Percentiles rank a stretch among this genome's conserved stretches.
Conservation (phyloP, 176 grass and related monocot genomes). For the Luzula sylvatica region DNA sequence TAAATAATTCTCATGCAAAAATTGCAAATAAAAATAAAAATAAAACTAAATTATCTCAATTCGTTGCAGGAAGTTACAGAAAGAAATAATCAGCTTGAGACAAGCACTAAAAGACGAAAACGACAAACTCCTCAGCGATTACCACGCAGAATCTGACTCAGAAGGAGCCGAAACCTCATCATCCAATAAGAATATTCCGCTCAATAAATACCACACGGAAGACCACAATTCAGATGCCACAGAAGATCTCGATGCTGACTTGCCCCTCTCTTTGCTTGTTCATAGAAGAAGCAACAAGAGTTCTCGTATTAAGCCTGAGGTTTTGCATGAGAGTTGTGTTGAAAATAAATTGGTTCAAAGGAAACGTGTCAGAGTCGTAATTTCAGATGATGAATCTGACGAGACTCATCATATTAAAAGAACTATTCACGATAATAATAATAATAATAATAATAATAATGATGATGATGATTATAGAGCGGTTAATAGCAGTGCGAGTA, state of each 20-base stretch:
- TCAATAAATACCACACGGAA: constrained; percentile 19
- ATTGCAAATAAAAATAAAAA: background rate
- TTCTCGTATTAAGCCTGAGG: constrained; percentile 19
- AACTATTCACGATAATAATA: background rate
- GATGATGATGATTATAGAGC: background rate
- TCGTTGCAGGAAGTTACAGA: constrained; percentile 46
- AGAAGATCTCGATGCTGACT: constrained; percentile 44
- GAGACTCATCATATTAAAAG: constrained; percentile 36
- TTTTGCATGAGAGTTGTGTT: constrained; percentile 27
- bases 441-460: background rate
- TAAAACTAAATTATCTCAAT: background rate
- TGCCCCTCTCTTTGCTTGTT: constrained; percentile 52
- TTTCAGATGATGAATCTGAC: constrained; percentile 92
- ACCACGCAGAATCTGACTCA: constrained; percentile 82
- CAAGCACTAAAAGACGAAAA: constrained; percentile 41
- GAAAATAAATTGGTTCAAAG: constrained; percentile 39
- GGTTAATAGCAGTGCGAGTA: constrained; percentile 30
- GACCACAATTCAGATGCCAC: constrained; percentile 15
- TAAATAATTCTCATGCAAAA: background rate
- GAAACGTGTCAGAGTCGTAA: constrained; percentile 65
- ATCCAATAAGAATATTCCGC: background rate
- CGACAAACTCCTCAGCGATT: constrained; percentile 33
- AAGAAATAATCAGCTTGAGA: constrained; percentile 57
- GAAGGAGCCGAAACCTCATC: constrained; percentile 41
- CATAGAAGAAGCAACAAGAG: constrained; percentile 28